Conservation (phyloP, 306 rosid genomes). For the Benincasa hispida region DNA sequence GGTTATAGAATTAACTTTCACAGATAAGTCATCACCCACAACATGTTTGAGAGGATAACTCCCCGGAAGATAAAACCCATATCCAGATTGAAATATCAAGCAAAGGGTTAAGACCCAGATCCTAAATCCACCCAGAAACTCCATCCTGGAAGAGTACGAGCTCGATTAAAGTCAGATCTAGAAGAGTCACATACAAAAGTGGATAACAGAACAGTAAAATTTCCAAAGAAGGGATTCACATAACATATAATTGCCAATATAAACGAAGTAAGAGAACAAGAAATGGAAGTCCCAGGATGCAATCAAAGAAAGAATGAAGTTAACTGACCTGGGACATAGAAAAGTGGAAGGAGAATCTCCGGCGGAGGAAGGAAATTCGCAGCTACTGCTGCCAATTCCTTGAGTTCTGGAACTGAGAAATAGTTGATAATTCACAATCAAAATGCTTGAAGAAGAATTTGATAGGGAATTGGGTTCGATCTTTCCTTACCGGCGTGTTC, state of each 20-base stretch:
- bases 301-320: background rate
- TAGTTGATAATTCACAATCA: background rate
- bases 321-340: conserved; percentile 29
- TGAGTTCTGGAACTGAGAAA: conserved; percentile 16
- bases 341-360: conserved; percentile 6
- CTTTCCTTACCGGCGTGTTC: background rate
- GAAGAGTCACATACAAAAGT: conserved; percentile 22
- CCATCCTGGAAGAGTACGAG: conserved; percentile 33
- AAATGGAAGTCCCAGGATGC: conserved; percentile 3
- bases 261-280: background rate
- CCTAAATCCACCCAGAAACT: conserved; percentile 27
- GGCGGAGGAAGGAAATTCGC: background rate
- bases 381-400: background rate
- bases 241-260: background rate
- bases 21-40: conserved; percentile 39
- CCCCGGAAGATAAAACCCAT: conserved; percentile 82
- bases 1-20: conserved; percentile 85
- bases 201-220: background rate
- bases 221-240: background rate
- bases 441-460: background rate
- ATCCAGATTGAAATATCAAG: conserved; percentile 39
- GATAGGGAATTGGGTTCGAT: background rate
- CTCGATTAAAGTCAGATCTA: conserved; percentile 55
- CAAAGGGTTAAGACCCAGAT: conserved; percentile 39
- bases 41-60: conserved; percentile 73